Evolutionary conservation across 176 grass and related monocot genomes (phyloP), one percentile per base, ranked within the genome.

Genomic region (Typha latifolia): DNA sequence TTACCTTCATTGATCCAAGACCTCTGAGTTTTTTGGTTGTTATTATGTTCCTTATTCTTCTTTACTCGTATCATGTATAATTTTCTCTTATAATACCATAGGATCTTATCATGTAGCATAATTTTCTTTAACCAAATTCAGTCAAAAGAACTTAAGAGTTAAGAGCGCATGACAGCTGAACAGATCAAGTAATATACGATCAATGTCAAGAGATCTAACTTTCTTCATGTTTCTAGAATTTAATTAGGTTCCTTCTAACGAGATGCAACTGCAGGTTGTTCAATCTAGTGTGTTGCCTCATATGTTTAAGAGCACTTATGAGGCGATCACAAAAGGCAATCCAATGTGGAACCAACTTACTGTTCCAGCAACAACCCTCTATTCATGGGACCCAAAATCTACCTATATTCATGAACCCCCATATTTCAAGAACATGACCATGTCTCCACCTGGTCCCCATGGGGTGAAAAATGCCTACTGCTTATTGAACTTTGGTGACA

Each of bases 301-400:
- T 57, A 57, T 57, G 53, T 57, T 57, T 20, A 57, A 57, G 53
- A 57, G 53, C 53, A 57, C 53, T 57, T 57, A 57, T 20, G n/a
- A 57, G 53, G 53, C 53, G 53, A 57, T 57, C 20, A 57, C 53
- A 19, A 57, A 57, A 57, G 53, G 53, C 53, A 57, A 57, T 20
- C 53, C 53, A 57, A 57, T 21, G 53, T 57, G 53, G 53, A 57
- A 57, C 53, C 53, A 57, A 11, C 53, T 57, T 16, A 57, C 53
- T 57, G 53, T 57, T n/a, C 53, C 53, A 2, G n/a, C 14, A 7
- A 19, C 53, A 57, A 57, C 53, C 53, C 53, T 57, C 18, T 57
- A 57, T 11, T 57, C 53, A 11, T 57, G 53, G 53, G n/a, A 57
- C 53, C 53, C 53, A n/a, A 57, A 57, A 16, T 57, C 53, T 5